A percentile compares a stretch with the other conserved stretches of the same genome.
These are phyloP conservation scores for Termitomyces heimii DNA, from an alignment of 768 basidiomycete genomes.

Conservation along the genomic window DNA sequence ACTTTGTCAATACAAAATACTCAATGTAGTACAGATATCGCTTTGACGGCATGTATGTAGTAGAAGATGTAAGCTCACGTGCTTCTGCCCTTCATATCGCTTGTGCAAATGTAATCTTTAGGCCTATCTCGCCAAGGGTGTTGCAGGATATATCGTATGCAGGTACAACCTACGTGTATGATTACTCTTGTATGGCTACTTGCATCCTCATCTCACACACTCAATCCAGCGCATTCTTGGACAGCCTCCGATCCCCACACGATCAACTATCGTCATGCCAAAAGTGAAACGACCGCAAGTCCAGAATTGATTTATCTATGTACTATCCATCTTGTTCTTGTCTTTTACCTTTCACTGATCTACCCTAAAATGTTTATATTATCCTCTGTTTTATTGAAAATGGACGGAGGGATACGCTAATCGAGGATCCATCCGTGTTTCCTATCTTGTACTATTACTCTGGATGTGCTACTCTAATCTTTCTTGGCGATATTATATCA, in stretches of 20 bases:
- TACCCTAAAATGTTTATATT: neutral
- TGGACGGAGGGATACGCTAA: neutral
- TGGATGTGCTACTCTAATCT: neutral
- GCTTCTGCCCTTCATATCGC: neutral
- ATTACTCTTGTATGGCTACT: neutral
- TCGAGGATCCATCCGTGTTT: neutral
- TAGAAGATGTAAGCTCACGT: slow-evolving; percentile 22
- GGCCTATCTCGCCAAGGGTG: slow-evolving; percentile 23
- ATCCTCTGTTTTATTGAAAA: neutral
- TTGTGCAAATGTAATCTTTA: slow-evolving; percentile 1
- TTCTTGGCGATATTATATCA: neutral
- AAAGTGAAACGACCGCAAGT: neutral
- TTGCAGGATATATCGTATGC: slow-evolving; percentile 24
- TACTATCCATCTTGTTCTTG: neutral
- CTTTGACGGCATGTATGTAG: slow-evolving; percentile 37
- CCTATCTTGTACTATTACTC: neutral
- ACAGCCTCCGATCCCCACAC: slow-evolving; percentile 4
- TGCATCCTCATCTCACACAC: neutral
- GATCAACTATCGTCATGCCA: neutral
- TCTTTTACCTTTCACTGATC: neutral
- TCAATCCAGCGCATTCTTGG: slow-evolving; percentile 5
- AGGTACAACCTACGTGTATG: slow-evolving; percentile 23
- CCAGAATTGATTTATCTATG: neutral
- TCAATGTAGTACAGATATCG: slow-evolving; percentile 24
- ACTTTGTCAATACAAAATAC: neutral